Percentiles rank a stretch among this genome's conserved stretches.
Evolutionary conservation across 139 green algal species (phyloP).

Genomic region (Tetratostichococcus sp.): DNA sequence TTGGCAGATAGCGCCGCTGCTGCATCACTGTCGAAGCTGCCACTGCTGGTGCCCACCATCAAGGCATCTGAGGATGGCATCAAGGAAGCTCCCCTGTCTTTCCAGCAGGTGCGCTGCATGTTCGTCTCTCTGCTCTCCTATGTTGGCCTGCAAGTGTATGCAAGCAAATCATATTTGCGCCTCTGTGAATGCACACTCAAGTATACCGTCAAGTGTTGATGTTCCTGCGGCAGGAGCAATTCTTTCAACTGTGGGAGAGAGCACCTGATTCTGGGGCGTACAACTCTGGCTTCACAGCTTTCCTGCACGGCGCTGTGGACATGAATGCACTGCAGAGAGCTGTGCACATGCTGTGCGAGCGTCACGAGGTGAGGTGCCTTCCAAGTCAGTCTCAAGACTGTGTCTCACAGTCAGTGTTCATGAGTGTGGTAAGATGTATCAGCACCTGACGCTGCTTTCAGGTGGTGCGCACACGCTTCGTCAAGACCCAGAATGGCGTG

Average conservation of each 20-base stretch:
- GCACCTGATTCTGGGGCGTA: neutral
- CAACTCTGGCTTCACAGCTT: neutral
- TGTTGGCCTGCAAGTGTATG: no score
- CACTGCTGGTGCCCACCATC: neutral
- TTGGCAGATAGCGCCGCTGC: neutral
- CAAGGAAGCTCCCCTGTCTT: neutral
- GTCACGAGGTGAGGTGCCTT: constrained; percentile 1
- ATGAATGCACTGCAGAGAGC: neutral
- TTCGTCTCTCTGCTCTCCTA: no score
- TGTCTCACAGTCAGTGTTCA: no score
- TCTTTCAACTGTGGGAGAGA: constrained; percentile 5
- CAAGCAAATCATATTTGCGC: no score
- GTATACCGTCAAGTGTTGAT: no score
- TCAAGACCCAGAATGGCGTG: neutral
- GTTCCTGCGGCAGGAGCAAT: constrained; percentile 1
- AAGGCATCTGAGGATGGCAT: neutral
- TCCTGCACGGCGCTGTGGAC: constrained; percentile 2
- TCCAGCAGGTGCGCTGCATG: neutral
- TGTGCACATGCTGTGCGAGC: neutral
- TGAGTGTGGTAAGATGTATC: no score
- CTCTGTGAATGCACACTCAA: neutral
- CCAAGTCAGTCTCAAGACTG: neutral
- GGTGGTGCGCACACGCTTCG: neutral
- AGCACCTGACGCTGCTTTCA: neutral
- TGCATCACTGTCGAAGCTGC: no score